Evolutionary conservation across 176 grass and related monocot species (phyloP).

Genomic region (Rhipidocladum racemiflorum): DNA sequence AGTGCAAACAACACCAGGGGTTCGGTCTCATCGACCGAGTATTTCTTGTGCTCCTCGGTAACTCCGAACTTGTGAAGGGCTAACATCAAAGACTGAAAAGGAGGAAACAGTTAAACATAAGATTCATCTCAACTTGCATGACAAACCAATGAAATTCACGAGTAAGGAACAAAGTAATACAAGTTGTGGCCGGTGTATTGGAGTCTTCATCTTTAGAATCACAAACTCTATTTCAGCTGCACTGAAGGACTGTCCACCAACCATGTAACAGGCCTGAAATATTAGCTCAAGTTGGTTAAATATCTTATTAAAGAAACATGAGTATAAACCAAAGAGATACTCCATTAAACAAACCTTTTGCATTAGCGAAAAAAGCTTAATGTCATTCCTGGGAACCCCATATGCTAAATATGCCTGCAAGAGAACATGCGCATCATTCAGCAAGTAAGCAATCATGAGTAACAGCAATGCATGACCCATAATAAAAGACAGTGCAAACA

Average conservation of each 20-base stretch:
- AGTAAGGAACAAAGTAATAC: slow-evolving; percentile 40
- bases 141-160: background rate
- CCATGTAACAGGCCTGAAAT: slow-evolving; percentile 78
- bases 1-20: slow-evolving; percentile 75
- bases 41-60: slow-evolving; percentile 71
- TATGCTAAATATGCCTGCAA: slow-evolving; percentile 94
- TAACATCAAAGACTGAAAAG: slow-evolving; percentile 77
- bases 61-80: slow-evolving; percentile 89
- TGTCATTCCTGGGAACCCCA: slow-evolving; percentile 77
- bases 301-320: background rate
- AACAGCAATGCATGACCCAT: background rate
- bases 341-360: slow-evolving; percentile 66
- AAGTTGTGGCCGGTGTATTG: slow-evolving; percentile 65
- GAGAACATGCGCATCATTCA: background rate
- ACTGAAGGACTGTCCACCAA: slow-evolving; percentile 77
- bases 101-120: slow-evolving; percentile 18
- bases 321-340: background rate
- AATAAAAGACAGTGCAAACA: background rate
- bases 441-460: background rate
- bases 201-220: slow-evolving; percentile 83
- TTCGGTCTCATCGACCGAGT: slow-evolving; percentile 51
- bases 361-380: slow-evolving; percentile 92
- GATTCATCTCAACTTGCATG: background rate
- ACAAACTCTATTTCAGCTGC: slow-evolving; percentile 89
- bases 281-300: slow-evolving; percentile 15